Conservation (phyloP, 2,329 filamentous ascomycete species). For the Colletotrichum incanum region DNA sequence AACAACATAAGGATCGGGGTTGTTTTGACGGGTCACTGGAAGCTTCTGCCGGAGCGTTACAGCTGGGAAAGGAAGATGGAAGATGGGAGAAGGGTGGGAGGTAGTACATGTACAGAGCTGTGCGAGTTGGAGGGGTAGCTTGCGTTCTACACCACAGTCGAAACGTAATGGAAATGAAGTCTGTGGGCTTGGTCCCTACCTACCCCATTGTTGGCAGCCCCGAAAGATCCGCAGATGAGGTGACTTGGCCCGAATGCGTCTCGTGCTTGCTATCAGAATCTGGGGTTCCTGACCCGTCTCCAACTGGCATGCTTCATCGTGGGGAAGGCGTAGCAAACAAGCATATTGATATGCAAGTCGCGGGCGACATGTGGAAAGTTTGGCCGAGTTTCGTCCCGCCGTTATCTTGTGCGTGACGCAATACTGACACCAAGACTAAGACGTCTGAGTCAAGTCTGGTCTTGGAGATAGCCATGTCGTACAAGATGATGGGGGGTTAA, state of each 20-base stretch:
- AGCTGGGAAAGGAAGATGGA: background rate
- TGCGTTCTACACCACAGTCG: background rate
- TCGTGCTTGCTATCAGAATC: background rate
- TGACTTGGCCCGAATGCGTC: constrained; percentile 1
- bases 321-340: background rate
- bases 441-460: constrained; percentile 18
- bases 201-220: background rate
- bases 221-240: background rate
- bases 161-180: constrained; percentile 15
- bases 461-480: background rate
- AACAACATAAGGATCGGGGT: background rate
- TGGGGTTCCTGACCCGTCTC: background rate
- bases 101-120: background rate
- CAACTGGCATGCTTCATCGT: background rate
- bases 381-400: constrained; percentile 14
- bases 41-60: background rate
- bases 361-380: background rate
- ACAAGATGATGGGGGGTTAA: constrained; percentile 15
- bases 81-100: background rate
- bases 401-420: constrained; percentile 15
- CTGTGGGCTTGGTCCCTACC: background rate
- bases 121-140: background rate
- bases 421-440: constrained; percentile 4
- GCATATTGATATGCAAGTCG: background rate
- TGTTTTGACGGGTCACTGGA: background rate